Evolutionary conservation across 805 yeast genomes (phyloP).

Genomic region (Ogataea ramenticola): DNA sequence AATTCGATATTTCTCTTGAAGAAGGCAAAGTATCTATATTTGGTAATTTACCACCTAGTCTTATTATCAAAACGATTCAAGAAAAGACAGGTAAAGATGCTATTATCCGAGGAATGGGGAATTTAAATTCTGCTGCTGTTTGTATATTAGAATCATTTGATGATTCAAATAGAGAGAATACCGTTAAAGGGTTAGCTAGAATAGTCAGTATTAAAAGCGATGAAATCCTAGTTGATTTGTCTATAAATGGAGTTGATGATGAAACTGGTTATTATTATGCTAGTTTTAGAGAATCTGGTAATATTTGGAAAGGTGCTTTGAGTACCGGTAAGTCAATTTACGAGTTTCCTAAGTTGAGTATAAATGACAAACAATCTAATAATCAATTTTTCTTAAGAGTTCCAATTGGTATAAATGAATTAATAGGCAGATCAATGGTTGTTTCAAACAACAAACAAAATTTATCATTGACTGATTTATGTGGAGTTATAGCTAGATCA

Average conservation of each 20-base stretch:
- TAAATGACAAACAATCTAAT: too few species aligned
- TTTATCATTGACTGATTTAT: slow-evolving; percentile 39
- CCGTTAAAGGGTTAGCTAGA: slow-evolving; percentile 83
- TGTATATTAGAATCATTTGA: slow-evolving; percentile 73
- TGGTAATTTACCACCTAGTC: slow-evolving; percentile 73
- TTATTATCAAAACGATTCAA: slow-evolving; percentile 61
- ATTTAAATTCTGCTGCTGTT: slow-evolving; percentile 84
- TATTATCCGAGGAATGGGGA: slow-evolving; percentile 86
- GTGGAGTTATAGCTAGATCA: slow-evolving; percentile 90
- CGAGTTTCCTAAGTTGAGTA: slow-evolving; percentile 32
- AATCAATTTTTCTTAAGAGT: slow-evolving; percentile 38
- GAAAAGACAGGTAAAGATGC: slow-evolving; percentile 72
- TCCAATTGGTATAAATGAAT: slow-evolving; percentile 42
- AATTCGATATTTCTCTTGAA: slow-evolving; percentile 48
- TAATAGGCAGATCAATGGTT: slow-evolving; percentile 65
- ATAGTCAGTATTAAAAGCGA: slow-evolving; percentile 56
- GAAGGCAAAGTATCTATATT: slow-evolving; percentile 57
- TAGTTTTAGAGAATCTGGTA: slow-evolving; percentile 62
- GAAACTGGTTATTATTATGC: slow-evolving; percentile 68
- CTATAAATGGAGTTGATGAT: slow-evolving; percentile 57
- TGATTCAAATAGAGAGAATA: slow-evolving; percentile 31
- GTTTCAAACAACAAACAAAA: slow-evolving; percentile 35
- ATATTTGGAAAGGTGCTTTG: slow-evolving; percentile 66
- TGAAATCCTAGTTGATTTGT: slow-evolving; percentile 64
- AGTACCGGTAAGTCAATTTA: slow-evolving; percentile 51